Conservation (phyloP, 2,329 filamentous ascomycete genomes). For the Acrodontium crateriforme region DNA sequence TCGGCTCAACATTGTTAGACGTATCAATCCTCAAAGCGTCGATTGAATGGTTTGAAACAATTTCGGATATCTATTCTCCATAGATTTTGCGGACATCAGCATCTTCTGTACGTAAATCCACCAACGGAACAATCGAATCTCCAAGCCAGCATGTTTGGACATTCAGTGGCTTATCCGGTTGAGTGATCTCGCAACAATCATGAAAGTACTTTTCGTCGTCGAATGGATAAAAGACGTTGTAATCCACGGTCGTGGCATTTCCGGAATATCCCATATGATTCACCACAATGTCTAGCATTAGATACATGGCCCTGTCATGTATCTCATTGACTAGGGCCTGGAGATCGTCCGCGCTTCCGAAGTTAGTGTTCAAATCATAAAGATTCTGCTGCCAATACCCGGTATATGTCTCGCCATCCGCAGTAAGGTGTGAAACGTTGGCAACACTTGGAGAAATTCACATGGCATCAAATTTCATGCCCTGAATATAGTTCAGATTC, state of each 20-base stretch:
- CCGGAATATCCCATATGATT: conserved; percentile 43
- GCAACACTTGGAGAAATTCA: conserved; percentile 36
- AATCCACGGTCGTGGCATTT: conserved; percentile 36
- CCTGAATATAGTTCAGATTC: conserved; percentile 30
- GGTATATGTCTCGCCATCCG: conserved; percentile 33
- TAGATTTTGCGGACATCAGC: conserved; percentile 27
- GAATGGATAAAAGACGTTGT: conserved; percentile 39
- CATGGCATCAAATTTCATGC: conserved; percentile 30
- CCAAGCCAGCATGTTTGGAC: conserved; percentile 39
- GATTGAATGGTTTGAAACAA: conserved; percentile 30
- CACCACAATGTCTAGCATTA: conserved; percentile 48
- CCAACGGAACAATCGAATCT: conserved; percentile 31
- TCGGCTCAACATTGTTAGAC: conserved; percentile 23
- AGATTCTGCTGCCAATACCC: conserved; percentile 41
- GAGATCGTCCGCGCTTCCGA: conserved; percentile 46
- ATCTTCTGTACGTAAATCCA: conserved; percentile 34
- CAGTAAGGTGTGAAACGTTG: conserved; percentile 28
- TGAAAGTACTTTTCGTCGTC: conserved; percentile 48
- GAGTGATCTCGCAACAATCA: conserved; percentile 37
- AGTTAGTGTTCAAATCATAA: conserved; percentile 42
- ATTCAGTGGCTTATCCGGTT: conserved; percentile 24
- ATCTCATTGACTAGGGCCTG: conserved; percentile 41
- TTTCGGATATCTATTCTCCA: conserved; percentile 26
- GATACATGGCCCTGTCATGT: conserved; percentile 42
- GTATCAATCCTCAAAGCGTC: conserved; percentile 29